phyloP scores from a whole-genome alignment of 192 early-diverging fungal genomes.

The Jimgerdemannia flammicorona region DNA sequence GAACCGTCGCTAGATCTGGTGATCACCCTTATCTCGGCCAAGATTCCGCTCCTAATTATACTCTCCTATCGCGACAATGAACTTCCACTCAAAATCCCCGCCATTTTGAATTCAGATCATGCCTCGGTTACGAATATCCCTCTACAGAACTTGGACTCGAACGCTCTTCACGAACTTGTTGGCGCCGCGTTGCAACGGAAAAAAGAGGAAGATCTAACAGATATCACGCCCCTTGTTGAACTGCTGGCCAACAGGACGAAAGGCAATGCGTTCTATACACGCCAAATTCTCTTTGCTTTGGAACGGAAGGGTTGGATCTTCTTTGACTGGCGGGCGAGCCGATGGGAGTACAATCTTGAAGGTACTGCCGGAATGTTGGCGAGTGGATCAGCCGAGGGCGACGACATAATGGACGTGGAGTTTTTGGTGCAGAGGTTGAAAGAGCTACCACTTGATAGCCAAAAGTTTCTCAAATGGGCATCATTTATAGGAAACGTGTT shows the following conservation, averaged over 20 bases:
- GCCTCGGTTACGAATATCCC: slow-evolving; percentile 14
- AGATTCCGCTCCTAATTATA: slow-evolving; percentile 18
- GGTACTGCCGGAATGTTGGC: slow-evolving; percentile 10
- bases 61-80: slow-evolving; percentile 21
- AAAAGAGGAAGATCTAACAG: slow-evolving; percentile 10
- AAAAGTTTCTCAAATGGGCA: slow-evolving; percentile 28
- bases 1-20: slow-evolving; percentile 26
- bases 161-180: slow-evolving; percentile 18
- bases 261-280: slow-evolving; percentile 29
- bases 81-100: neutral
- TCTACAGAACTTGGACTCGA: slow-evolving; percentile 17
- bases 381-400: neutral
- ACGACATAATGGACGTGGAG: slow-evolving; percentile 15
- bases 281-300: slow-evolving; percentile 19
- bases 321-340: slow-evolving; percentile 23
- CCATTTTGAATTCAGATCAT: slow-evolving; percentile 9
- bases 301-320: slow-evolving; percentile 25
- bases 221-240: slow-evolving; percentile 23
- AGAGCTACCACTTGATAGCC: slow-evolving; percentile 24
- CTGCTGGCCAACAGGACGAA: slow-evolving; percentile 13
- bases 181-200: slow-evolving; percentile 17
- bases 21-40: slow-evolving; percentile 15
- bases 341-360: slow-evolving; percentile 30
- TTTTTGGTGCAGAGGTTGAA: slow-evolving; percentile 20
- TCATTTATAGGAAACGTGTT: slow-evolving; percentile 30